Evolutionary conservation across 2,329 filamentous ascomycete species (phyloP), one percentile per base, ranked within the genome.

Genomic region (Ambrosiella xylebori): DNA sequence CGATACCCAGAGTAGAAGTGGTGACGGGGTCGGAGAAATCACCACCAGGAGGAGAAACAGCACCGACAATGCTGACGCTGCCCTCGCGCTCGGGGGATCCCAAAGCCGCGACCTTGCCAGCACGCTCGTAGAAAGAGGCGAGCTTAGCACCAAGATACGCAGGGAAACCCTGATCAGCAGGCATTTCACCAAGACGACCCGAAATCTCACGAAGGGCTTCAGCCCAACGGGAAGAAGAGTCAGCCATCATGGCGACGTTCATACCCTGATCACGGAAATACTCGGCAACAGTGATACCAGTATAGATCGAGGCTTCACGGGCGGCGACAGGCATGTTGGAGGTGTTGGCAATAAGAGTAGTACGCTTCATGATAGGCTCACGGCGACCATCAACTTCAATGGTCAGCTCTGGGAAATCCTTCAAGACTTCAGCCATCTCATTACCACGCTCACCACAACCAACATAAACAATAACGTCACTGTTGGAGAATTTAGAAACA

Each of bases 291-390:
- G 88, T 95, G 63, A 96, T 95, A 54, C 81, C 93, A 2, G 93
- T 98, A 74, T 98, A 98, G 69, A 98, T 98, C 63, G 93, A 98
- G 59, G 93, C 93, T 73, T 98, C 93, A 74, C 93, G 88, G 61
- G 93, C 93, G 63, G 93, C 93, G 67, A 98, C 93, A 62, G 93
- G 93, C 93, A 98, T 98, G 78, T 98, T 98, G 66, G 93, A 98
- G 49, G 93, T 98, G 74, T 98, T 98, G 71, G 93, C 93, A 68
- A 98, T 97, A 61, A 98, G 79, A 19, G 89, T 94, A 13, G 93
- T 98, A 71, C 93, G 91, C 82, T 98, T 98, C 93, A 98, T 98
- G 76, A 98, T 98, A 65, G 91, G 90, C 71, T 98, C 93, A 73
- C 91, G 85, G 68, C 91, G 88, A 66, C 93, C 93, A 49, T 95